These are phyloP conservation scores for Clathrus columnatus DNA, from an alignment of 768 basidiomycete genomes.

Conservation along the genomic window DNA sequence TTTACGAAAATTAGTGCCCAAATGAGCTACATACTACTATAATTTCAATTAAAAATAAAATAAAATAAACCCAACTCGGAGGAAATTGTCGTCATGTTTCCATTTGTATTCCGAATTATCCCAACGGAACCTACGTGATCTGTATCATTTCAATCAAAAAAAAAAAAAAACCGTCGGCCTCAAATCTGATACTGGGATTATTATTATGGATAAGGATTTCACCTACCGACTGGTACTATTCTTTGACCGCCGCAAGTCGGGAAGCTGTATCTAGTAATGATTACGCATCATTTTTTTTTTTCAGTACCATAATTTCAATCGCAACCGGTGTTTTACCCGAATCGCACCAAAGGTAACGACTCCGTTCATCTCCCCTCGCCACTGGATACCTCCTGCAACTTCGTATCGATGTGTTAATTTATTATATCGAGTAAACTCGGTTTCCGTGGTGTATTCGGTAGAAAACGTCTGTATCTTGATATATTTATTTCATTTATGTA, in stretches of 20 bases:
- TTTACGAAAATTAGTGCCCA: not conserved
- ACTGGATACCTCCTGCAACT: constrained; percentile 45
- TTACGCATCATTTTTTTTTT: too few species aligned
- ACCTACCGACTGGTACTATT: constrained; percentile 42
- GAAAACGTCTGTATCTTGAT: constrained; percentile 6
- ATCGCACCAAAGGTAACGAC: constrained; percentile 41
- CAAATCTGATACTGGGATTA: not conserved
- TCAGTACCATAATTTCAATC: not conserved
- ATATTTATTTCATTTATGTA: too few species aligned
- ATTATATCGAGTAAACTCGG: constrained; percentile 43
- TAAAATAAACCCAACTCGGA: constrained; percentile 27
- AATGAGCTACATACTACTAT: not conserved
- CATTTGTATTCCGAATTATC: constrained; percentile 46
- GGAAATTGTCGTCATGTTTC: constrained; percentile 33
- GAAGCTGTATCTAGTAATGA: constrained; percentile 32
- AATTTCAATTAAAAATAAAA: too few species aligned
- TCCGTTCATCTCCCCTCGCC: constrained; percentile 37
- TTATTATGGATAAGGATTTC: not conserved
- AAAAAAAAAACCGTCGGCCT: not conserved
- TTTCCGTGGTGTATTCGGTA: constrained; percentile 30
- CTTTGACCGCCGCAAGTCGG: constrained; percentile 42
- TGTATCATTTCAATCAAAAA: constrained; percentile 14
- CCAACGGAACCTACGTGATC: constrained; percentile 48
- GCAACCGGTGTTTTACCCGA: constrained; percentile 24
- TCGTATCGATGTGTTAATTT: constrained; percentile 36